A percentile compares a stretch with the other conserved stretches of the same genome.
phyloP scores from a whole-genome alignment of 176 grass and related monocot species.

The Carex kokanica region DNA sequence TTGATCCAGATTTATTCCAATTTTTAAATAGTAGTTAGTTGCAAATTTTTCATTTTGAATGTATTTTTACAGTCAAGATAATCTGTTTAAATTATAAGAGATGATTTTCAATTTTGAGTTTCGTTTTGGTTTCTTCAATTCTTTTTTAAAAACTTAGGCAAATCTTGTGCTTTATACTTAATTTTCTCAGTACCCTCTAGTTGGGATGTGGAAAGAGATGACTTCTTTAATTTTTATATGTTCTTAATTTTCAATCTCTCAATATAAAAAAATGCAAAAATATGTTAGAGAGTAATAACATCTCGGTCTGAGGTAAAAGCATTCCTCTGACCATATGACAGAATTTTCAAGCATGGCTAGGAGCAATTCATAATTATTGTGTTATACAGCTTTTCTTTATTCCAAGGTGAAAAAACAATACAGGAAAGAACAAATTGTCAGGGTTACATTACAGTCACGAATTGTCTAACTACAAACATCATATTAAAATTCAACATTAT shows the following conservation, averaged over 20 bases:
- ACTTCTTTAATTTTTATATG: not conserved
- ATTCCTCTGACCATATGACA: not conserved
- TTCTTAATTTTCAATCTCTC: not conserved
- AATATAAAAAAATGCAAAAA: not conserved
- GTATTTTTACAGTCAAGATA: not conserved
- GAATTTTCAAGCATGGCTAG: not conserved
- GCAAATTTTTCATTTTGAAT: not conserved
- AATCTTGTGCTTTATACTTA: not conserved
- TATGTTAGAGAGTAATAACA: not conserved
- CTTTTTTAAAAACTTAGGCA: not conserved
- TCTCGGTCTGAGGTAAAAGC: not conserved
- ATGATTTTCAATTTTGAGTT: not conserved
- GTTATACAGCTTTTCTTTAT: not conserved
- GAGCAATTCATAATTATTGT: not conserved
- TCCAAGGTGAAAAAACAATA: constrained; percentile 13
- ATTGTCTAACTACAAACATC: constrained; percentile 2
- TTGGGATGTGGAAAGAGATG: not conserved
- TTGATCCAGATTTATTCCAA: not conserved
- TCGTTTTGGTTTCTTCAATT: not conserved
- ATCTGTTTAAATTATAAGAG: not conserved
- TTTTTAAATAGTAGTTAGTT: not conserved
- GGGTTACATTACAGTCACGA: constrained; percentile 18
- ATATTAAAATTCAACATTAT: constrained; percentile 15
- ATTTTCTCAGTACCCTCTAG: not conserved
- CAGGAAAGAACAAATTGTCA: constrained; percentile 20